Base-by-base conservation (phyloP, 2,329 filamentous ascomycete species). In the Hypoxylon sp. region DNA sequence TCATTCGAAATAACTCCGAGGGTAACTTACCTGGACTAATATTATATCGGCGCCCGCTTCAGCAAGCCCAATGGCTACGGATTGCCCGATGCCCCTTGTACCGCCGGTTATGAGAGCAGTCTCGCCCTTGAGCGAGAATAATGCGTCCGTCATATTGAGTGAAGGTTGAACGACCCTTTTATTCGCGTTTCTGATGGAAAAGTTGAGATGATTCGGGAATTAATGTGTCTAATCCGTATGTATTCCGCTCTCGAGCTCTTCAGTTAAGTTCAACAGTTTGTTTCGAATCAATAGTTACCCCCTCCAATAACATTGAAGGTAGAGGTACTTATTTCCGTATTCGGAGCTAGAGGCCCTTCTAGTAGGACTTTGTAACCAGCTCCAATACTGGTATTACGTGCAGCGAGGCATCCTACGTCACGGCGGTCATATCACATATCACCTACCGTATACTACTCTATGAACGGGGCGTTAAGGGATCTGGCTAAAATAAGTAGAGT, bases 21-120 rank as follows among this genome's bases (percentile, higher is more conserved):
- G 19, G 17, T 19, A n/a, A 19, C 66, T 44, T 75, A 86, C 85
- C 80, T 88, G 86, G 50, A 88, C 80, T 29, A 88, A 79, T 48
- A 89, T 78, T 60, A 88, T 79, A 73, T 89, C 85, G 57, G 86
- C 86, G 31, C 87, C 87, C 59, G 86, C 87, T 75, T 88, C 87
- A 61, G 87, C 87, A 21, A 89, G 83, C 17, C 82, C 87, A 65
- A 89, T 77, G 37, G 87, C 87, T 13, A 88, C 84, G 15, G 86
- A 81, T 66, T 87, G 84, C 44, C 87, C 87, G 63, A 89, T 89
- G 71, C 87, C 87, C 10, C 87, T 81, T 1, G 87, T 88, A 62
- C 82, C 85, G 62, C 87, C 87, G 0, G 87, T 89, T 67, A 89
- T 74, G 65, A 89, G 80, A 63, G 86, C 87, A 0, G 86, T 88